Evolutionary conservation across 805 yeast species (phyloP), one percentile per base, ranked within the genome.

Genomic region (Sugiyamaella boreocaroliniensis): DNA sequence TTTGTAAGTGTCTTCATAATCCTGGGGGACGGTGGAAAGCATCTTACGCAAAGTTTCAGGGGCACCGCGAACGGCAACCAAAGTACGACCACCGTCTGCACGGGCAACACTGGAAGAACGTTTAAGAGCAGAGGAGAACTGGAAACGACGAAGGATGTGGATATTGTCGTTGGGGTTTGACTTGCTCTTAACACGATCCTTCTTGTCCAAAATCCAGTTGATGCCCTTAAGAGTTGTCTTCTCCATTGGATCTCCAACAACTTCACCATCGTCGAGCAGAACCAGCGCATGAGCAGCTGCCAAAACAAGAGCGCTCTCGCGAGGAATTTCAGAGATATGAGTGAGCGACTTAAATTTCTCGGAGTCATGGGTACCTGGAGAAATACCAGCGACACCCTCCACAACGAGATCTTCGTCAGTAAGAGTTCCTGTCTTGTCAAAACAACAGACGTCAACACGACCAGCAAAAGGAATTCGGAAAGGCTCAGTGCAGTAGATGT

Each of bases 181-280:
- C 3, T 60, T 57, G 37, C 81, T 79, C 56, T 76, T 78, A 45
- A 86, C 85, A 49, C 77, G 69, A 65, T 89, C 96, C 59, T 89
- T 86, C 52, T 76, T 78, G 50, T 85, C 87, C 58, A 93, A 85
- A 42, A 74, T 76, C 97, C 97, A 93, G 29, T 82, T 81, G 53
- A 93, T 80, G 43, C 95, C 92, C 60, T 82, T 83, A 61, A 93
- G 75, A 50, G 99, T 93, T 26, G 95, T 97, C 71, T 89, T 89
- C 72, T 93, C 99, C 98, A 93, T 92, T 58, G 99, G 97, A 66
- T 93, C 99, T 71, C 99, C 99, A 56, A 93, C 99, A 61, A 90
- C 81, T 57, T 93, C 98, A 62, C 98, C 99, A 67, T 90, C 96
- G 63, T 93, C 97, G 55, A 93, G 76, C 64, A 83, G 82, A 26